Evolutionary conservation across 1,284 basidiomycete species (phyloP), one percentile per base, ranked within the genome.

Genomic region (Apiotrichum veenhuisii): DNA sequence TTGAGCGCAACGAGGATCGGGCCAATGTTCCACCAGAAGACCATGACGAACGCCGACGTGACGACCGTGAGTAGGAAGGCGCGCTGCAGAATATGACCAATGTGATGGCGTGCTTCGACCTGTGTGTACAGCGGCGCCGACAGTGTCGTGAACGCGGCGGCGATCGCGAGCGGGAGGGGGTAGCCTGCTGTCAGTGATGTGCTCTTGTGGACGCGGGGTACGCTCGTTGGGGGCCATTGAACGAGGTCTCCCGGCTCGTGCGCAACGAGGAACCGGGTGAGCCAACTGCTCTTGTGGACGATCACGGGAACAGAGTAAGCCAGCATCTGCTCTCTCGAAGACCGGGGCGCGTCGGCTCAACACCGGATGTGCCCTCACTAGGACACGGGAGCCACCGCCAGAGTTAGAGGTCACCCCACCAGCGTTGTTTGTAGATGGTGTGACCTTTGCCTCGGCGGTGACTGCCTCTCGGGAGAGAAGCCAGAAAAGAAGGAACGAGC

Each of bases 31-130:
- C 64, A 70, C 72, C 72, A 74, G 9, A 71, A 51, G 7, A 58
- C 27, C 22, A 58, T 59, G 44, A 68, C 50, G 11, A 65, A 63
- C 14, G 66, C 14, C 25, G 55, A 50, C 15, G 66, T 48, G 7
- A 68, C 2, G 41, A 65, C 51, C 20, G 71, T 62, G 23, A 69
- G 58, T 4, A 73, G 20, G 18, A 72, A 26, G 8, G 59, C 59
- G 18, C 73, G 61, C 53, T 72, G 73, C 7, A 71, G 63, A 12
- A 70, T 52, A n/a, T 72, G 55, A 9, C 72, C 74, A 43, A 75
- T 69, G 42, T 71, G 64, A 20, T 59, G 54, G 15, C 63, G 48
- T 14, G 57, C 46, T 20, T 65, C 58, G 14, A 52, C 38, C 37
- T 64, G 56, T 11, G 66, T 52, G 51, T 63, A 73, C 25, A 66